Percentiles rank a stretch among this genome's conserved stretches.
Conservation (phyloP, 225 moss, liverwort and hornwort species). For the Straminergon stramineum region DNA sequence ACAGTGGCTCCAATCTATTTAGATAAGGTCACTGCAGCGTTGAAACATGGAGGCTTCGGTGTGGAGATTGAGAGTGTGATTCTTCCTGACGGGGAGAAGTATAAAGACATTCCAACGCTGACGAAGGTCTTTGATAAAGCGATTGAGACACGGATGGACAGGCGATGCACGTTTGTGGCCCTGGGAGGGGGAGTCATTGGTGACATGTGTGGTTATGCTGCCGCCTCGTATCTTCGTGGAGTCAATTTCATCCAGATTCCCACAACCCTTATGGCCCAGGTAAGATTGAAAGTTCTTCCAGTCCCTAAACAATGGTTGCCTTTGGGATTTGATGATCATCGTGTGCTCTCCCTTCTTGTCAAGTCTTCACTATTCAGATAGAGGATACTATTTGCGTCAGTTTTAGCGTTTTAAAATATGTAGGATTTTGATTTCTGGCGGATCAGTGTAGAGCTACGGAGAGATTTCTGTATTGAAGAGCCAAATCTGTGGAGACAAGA, state of each 20-base stretch:
- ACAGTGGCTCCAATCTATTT: conserved; percentile 86
- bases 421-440: neutral
- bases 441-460: neutral
- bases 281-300: neutral
- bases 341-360: neutral
- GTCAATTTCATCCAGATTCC: conserved; percentile 99
- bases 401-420: neutral
- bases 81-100: conserved; percentile 84
- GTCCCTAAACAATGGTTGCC: neutral
- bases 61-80: conserved; percentile 82
- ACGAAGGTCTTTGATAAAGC: conserved; percentile 94
- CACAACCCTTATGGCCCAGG: conserved; percentile 98
- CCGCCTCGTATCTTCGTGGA: conserved; percentile 93
- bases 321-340: neutral
- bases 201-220: conserved; percentile 99
- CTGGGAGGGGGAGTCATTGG: conserved; percentile 97
- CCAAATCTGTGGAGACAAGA: neutral
- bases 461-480: neutral
- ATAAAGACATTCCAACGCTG: conserved; percentile 68
- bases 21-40: conserved; percentile 41
- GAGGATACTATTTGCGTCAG: neutral
- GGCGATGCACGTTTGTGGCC: conserved; percentile 90
- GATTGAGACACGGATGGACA: conserved; percentile 87
- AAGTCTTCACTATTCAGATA: neutral
- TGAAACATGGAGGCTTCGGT: conserved; percentile 66